These are phyloP conservation scores for Carex littledalei DNA, from an alignment of 176 grass and related monocot species.

Conservation along the genomic window DNA sequence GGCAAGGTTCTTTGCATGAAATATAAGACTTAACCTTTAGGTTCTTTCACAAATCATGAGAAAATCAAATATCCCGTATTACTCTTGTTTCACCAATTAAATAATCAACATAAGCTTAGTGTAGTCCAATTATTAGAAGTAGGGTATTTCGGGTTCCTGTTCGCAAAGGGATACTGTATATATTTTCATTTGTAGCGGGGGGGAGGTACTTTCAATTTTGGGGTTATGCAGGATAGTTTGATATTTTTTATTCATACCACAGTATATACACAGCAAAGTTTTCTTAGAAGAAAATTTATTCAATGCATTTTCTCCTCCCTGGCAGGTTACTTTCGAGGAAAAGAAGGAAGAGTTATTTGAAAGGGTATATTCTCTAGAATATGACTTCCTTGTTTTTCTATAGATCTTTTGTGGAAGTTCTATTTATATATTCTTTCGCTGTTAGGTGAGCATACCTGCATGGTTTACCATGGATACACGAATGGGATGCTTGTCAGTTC, in stretches of 20 bases:
- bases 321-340: slow-evolving; percentile 93
- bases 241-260: background rate
- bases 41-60: background rate
- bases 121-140: background rate
- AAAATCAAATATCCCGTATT: background rate
- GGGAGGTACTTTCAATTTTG: background rate
- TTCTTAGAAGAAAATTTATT: slow-evolving; percentile 15
- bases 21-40: slow-evolving; percentile 8
- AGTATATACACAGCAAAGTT: background rate
- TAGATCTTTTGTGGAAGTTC: background rate
- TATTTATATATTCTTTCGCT: slow-evolving; percentile 27
- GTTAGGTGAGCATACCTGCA: slow-evolving; percentile 91
- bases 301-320: slow-evolving; percentile 19
- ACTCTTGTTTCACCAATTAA: slow-evolving; percentile 4
- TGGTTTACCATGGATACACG: slow-evolving; percentile 94
- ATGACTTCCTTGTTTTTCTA: slow-evolving; percentile 12
- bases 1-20: slow-evolving; percentile 61
- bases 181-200: background rate
- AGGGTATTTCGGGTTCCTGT: background rate
- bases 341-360: slow-evolving; percentile 99
- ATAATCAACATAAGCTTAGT: background rate
- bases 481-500: slow-evolving; percentile 70
- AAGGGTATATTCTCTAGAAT: slow-evolving; percentile 51
- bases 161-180: background rate
- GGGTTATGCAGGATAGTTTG: slow-evolving; percentile 24